Conservation (phyloP, 2,329 filamentous ascomycete species). For the Coccinonectria pachysandricola region DNA sequence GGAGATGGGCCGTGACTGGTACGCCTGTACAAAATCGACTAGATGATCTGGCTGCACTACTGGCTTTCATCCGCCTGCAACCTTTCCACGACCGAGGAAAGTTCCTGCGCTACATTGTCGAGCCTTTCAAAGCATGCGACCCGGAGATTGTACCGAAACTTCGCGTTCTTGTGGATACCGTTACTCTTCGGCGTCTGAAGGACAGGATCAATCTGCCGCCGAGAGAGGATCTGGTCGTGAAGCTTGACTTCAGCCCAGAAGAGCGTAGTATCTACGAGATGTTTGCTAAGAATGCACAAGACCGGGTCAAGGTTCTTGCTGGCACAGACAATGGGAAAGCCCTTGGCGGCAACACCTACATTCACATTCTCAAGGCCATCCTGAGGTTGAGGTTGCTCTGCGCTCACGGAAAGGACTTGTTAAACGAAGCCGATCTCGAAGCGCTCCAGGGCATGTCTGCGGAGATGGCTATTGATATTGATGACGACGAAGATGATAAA, state of each 20-base stretch:
- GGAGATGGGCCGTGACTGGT: conserved; percentile 94
- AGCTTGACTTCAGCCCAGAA: conserved; percentile 62
- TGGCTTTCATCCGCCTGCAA: conserved; percentile 73
- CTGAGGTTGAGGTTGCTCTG: conserved; percentile 81
- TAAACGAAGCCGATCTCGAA: conserved; percentile 74
- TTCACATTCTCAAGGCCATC: conserved; percentile 86
- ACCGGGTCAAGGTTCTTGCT: conserved; percentile 67
- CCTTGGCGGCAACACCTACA: conserved; percentile 78
- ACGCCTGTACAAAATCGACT: conserved; percentile 92
- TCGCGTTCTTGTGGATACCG: conserved; percentile 83
- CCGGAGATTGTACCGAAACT: conserved; percentile 75
- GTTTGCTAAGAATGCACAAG: conserved; percentile 71
- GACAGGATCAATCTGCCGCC: conserved; percentile 78
- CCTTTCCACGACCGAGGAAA: conserved; percentile 72
- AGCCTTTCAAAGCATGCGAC: conserved; percentile 80
- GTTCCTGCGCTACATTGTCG: conserved; percentile 71
- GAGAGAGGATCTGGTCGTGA: conserved; percentile 61
- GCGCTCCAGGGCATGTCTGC: conserved; percentile 72
- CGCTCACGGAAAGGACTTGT: conserved; percentile 84
- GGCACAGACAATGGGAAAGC: conserved; percentile 47
- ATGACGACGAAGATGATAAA: conserved; percentile 54
- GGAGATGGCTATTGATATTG: conserved; percentile 79
- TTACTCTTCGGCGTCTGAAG: conserved; percentile 84
- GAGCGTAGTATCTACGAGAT: conserved; percentile 74
- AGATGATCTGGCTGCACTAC: conserved; percentile 77